These are phyloP conservation scores for Neopestalotiopsis sp. DNA, from an alignment of 2,329 filamentous ascomycete species.

Conservation along the genomic window DNA sequence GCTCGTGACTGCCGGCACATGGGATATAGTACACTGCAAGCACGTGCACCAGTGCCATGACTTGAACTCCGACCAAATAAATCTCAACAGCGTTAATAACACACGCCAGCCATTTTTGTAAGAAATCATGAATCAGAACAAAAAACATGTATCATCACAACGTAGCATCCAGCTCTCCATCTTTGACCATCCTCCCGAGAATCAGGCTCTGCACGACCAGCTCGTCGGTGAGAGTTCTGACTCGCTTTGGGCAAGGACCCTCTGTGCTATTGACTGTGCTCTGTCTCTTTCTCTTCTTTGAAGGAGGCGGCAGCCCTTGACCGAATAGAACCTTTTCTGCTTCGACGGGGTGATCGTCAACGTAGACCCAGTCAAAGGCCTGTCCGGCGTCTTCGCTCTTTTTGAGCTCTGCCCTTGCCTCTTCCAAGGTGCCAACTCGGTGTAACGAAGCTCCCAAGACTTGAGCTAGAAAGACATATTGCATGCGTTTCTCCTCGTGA, in stretches of 20 bases:
- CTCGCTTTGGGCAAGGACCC: constrained; percentile 50
- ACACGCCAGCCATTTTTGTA: not conserved
- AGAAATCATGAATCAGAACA: not conserved
- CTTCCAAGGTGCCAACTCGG: constrained; percentile 67
- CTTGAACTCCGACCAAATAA: not conserved
- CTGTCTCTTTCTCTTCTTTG: constrained; percentile 50
- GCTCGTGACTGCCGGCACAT: not conserved
- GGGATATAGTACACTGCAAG: not conserved
- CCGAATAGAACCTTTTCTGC: constrained; percentile 57
- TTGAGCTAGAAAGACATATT: constrained; percentile 81
- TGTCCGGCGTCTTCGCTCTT: constrained; percentile 52
- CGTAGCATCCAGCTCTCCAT: constrained; percentile 48
- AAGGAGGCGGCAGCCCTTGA: constrained; percentile 37
- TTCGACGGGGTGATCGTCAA: constrained; percentile 66
- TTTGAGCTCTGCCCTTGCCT: constrained; percentile 66
- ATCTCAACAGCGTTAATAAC: not conserved
- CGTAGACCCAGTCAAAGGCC: constrained; percentile 78
- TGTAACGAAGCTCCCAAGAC: constrained; percentile 77
- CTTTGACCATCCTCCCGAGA: constrained; percentile 76
- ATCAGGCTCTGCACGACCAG: constrained; percentile 93
- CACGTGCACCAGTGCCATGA: not conserved
- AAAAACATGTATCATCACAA: not conserved
- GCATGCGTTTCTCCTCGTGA: constrained; percentile 66
- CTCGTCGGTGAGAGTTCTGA: constrained; percentile 80
- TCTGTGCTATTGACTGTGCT: constrained; percentile 39